phyloP scores from a whole-genome alignment of 805 yeast species.

The Cyberlindnera nakhonratchasimensis region DNA sequence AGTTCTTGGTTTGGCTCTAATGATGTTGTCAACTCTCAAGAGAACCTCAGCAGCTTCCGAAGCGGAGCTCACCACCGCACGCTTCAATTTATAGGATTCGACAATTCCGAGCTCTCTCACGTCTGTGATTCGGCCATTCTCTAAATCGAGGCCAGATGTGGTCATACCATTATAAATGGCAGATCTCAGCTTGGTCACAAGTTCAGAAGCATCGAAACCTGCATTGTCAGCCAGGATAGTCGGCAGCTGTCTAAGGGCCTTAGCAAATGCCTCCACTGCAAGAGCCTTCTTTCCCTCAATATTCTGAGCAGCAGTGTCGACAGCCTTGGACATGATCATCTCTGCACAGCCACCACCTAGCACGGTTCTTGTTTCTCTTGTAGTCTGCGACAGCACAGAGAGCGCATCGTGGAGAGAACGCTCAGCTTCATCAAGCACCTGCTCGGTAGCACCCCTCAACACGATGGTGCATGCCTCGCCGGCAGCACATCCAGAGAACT shows the following conservation, averaged over 20 bases:
- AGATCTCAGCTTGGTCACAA: conserved; percentile 85
- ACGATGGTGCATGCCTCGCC: conserved; percentile 97
- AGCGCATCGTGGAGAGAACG: conserved; percentile 96
- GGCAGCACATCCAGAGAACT: conserved; percentile 92
- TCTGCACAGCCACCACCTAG: conserved; percentile 85
- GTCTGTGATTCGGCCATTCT: conserved; percentile 81
- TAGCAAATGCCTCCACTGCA: conserved; percentile 92
- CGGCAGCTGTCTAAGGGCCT: conserved; percentile 92
- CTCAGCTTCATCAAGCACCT: conserved; percentile 93
- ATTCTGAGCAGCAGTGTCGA: conserved; percentile 93
- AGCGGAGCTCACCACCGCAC: conserved; percentile 91
- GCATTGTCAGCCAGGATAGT: conserved; percentile 96
- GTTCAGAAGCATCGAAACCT: conserved; percentile 90
- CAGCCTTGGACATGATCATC: conserved; percentile 96
- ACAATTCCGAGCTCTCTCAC: conserved; percentile 93
- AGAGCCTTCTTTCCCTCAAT: conserved; percentile 90
- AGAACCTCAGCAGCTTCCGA: conserved; percentile 98
- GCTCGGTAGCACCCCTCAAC: conserved; percentile 95
- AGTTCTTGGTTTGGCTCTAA: conserved; percentile 95
- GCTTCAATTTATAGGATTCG: conserved; percentile 87
- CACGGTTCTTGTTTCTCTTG: conserved; percentile 83
- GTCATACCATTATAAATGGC: conserved; percentile 83
- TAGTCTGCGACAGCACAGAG: conserved; percentile 92
- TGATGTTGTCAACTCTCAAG: conserved; percentile 92
- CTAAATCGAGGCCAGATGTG: conserved; percentile 87